These are phyloP conservation scores for Candida sanyaensis DNA, from an alignment of 1,139 yeast genomes.

Conservation along the genomic window DNA sequence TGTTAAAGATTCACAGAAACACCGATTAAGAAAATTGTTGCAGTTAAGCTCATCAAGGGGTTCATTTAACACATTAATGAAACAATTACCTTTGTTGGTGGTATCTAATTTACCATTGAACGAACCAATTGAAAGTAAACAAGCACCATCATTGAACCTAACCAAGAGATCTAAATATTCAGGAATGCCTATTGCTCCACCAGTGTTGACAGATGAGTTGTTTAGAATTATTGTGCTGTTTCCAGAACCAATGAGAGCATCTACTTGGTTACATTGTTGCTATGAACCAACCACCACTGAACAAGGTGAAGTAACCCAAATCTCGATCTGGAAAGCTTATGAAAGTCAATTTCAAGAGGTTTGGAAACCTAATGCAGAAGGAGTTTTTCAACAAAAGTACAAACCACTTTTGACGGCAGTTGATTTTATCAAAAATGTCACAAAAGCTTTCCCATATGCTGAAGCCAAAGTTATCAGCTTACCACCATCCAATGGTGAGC, in stretches of 20 bases:
- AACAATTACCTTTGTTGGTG: constrained; percentile 65
- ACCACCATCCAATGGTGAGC: constrained; percentile 47
- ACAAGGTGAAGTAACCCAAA: constrained; percentile 88
- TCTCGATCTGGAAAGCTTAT: constrained; percentile 93
- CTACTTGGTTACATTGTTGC: constrained; percentile 92
- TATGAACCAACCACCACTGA: constrained; percentile 61
- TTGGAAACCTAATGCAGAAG: constrained; percentile 37
- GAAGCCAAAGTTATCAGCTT: constrained; percentile 87
- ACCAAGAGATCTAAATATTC: constrained; percentile 36
- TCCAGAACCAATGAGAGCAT: constrained; percentile 89
- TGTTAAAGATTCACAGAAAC: constrained; percentile 33
- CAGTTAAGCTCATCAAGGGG: constrained; percentile 30
- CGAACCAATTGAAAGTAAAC: constrained; percentile 24
- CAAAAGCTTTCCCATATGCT: constrained; percentile 86
- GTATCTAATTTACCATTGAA: constrained; percentile 33
- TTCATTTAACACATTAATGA: constrained; percentile 50
- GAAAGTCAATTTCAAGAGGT: constrained; percentile 72
- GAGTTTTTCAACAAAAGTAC: constrained; percentile 46
- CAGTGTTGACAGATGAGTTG: constrained; percentile 57
- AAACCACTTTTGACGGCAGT: constrained; percentile 87
- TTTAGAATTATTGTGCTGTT: constrained; percentile 61
- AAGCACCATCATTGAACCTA: constrained; percentile 26
- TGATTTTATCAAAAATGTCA: constrained; percentile 92
- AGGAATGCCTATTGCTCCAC: constrained; percentile 59
- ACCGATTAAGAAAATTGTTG: constrained; percentile 34